Conservation (phyloP, 805 yeast genomes). For the Zygosaccharomyces rouxii region DNA sequence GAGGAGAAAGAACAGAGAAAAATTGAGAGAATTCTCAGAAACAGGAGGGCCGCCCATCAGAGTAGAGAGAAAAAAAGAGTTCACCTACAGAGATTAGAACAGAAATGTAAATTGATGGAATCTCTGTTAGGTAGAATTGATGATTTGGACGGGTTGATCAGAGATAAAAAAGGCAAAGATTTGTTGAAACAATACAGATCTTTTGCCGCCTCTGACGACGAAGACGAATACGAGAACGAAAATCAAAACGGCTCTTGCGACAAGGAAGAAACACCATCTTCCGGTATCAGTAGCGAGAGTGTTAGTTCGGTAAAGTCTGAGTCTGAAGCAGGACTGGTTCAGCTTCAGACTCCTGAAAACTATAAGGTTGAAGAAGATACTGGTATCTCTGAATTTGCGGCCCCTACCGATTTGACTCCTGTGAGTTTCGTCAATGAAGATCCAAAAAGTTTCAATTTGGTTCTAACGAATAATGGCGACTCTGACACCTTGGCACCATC, state of each 20-base stretch:
- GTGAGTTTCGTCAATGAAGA: constrained; percentile 13
- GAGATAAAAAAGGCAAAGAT: constrained; percentile 11
- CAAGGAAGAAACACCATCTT: neutral
- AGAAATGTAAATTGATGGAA: constrained; percentile 36
- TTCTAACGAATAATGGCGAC: constrained; percentile 11
- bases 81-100: constrained; percentile 82
- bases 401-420: constrained; percentile 10
- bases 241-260: neutral
- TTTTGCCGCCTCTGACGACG: neutral
- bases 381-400: constrained; percentile 3
- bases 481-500: constrained; percentile 4
- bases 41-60: constrained; percentile 96
- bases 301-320: constrained; percentile 1
- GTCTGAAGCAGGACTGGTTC: constrained; percentile 4
- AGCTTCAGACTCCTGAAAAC: constrained; percentile 2
- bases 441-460: constrained; percentile 13
- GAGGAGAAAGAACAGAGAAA: constrained; percentile 97
- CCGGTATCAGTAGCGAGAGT: neutral
- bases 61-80: constrained; percentile 93
- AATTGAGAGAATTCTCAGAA: constrained; percentile 85
- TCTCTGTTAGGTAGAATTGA: constrained; percentile 20
- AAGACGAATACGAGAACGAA: neutral
- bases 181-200: constrained; percentile 10
- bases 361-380: neutral
- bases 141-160: constrained; percentile 19